Percentiles rank a stretch among this genome's conserved stretches.
phyloP scores from a whole-genome alignment of 2,329 filamentous ascomycete genomes.

The Epichloe typhina region DNA sequence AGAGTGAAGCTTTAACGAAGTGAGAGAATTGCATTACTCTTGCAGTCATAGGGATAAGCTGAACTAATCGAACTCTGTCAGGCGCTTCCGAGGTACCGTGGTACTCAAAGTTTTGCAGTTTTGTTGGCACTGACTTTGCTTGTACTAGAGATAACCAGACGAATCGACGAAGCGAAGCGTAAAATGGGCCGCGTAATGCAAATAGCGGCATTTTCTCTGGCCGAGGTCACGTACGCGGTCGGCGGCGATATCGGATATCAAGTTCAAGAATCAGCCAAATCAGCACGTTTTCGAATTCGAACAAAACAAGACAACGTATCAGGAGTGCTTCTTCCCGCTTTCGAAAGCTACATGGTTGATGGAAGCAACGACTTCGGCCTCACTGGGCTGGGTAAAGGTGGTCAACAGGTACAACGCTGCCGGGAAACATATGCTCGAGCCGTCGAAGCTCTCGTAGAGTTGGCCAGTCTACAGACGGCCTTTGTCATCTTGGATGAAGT shows the following conservation, averaged over 20 bases:
- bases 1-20: slow-evolving; percentile 97
- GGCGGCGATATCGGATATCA: slow-evolving; percentile 94
- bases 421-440: slow-evolving; percentile 92
- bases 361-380: slow-evolving; percentile 91
- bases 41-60: neutral
- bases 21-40: slow-evolving; percentile 27
- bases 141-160: slow-evolving; percentile 70
- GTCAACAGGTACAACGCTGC: slow-evolving; percentile 90
- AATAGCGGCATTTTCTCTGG: slow-evolving; percentile 92
- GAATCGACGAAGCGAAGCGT: slow-evolving; percentile 96
- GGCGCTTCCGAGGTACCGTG: slow-evolving; percentile 6
- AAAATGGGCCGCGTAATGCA: slow-evolving; percentile 99
- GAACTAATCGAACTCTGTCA: neutral
- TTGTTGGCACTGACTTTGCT: slow-evolving; percentile 3
- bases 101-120: neutral
- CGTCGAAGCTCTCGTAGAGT: slow-evolving; percentile 88
- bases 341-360: slow-evolving; percentile 82
- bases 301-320: slow-evolving; percentile 98
- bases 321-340: slow-evolving; percentile 84
- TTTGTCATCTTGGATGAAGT: slow-evolving; percentile 98
- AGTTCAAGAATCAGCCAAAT: slow-evolving; percentile 89
- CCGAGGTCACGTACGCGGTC: slow-evolving; percentile 93
- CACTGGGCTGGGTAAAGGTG: slow-evolving; percentile 90
- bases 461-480: slow-evolving; percentile 90
- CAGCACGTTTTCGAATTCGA: slow-evolving; percentile 81